phyloP scores from a whole-genome alignment of 805 yeast genomes.

The Brettanomyces naardenensis region DNA sequence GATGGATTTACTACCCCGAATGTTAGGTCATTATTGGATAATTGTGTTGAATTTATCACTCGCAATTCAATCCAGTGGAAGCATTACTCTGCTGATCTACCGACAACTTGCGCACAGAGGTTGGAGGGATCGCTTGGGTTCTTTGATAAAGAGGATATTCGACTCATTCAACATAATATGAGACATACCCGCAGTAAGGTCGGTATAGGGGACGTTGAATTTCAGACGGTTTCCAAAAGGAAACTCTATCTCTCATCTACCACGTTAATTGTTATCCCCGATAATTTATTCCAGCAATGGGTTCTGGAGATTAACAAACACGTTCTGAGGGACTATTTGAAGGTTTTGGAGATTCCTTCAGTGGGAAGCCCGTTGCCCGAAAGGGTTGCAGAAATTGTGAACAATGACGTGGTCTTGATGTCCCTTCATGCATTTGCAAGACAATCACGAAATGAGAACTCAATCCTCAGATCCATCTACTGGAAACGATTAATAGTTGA shows the following conservation, averaged over 20 bases:
- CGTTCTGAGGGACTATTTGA: constrained; percentile 30
- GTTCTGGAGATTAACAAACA: constrained; percentile 50
- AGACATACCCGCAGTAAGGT: background rate
- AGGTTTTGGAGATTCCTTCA: constrained; percentile 23
- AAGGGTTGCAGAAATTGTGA: constrained; percentile 27
- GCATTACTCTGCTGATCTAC: constrained; percentile 34
- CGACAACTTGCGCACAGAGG: constrained; percentile 30
- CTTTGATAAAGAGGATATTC: constrained; percentile 25
- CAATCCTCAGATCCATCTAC: constrained; percentile 35
- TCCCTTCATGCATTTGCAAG: constrained; percentile 38
- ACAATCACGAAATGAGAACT: constrained; percentile 28
- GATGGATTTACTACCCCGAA: background rate
- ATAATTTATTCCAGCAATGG: constrained; percentile 64
- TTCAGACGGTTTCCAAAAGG: constrained; percentile 7
- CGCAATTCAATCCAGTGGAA: constrained; percentile 54
- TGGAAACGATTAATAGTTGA: constrained; percentile 73
- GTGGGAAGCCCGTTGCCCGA: constrained; percentile 18
- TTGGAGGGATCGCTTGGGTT: constrained; percentile 36
- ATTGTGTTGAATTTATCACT: constrained; percentile 36
- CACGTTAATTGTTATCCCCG: constrained; percentile 58
- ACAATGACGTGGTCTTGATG: constrained; percentile 45
- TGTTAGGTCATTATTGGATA: constrained; percentile 25
- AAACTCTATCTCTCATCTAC: constrained; percentile 39
- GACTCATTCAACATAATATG: background rate
- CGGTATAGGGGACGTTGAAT: constrained; percentile 1